A percentile compares a stretch with the other conserved stretches of the same genome.
Evolutionary conservation across 169 alveolate species (phyloP).

Genomic region (Eimeria praecox): DNA sequence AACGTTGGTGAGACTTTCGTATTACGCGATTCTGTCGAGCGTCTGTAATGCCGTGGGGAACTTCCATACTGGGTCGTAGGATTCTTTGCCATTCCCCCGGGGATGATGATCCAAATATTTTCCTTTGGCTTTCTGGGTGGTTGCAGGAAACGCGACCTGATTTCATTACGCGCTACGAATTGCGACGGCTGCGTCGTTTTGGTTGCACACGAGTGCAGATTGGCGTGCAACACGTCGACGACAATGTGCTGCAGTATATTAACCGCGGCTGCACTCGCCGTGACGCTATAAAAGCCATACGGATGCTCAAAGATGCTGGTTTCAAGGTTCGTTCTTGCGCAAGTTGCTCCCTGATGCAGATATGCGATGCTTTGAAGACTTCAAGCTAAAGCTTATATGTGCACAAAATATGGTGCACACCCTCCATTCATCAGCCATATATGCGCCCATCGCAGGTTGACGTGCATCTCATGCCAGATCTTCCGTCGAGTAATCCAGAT

Average conservation of each 20-base stretch:
- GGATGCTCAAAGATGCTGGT: slow-evolving; percentile 94
- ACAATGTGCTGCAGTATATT: slow-evolving; percentile 90
- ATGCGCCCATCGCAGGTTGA: slow-evolving; percentile 88
- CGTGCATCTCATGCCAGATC: slow-evolving; percentile 97
- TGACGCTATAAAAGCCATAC: slow-evolving; percentile 92
- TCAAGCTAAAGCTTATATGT: neutral
- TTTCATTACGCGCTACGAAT: slow-evolving; percentile 92
- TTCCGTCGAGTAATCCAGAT: slow-evolving; percentile 92
- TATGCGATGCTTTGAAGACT: neutral
- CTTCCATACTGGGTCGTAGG: neutral
- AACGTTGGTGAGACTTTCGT: slow-evolving; percentile 79
- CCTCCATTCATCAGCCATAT: neutral
- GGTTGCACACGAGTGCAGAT: slow-evolving; percentile 97
- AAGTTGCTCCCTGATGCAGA: neutral
- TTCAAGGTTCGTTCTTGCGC: slow-evolving; percentile 86
- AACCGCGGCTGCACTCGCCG: slow-evolving; percentile 91
- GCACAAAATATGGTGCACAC: neutral
- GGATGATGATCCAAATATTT: neutral
- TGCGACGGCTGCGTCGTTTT: slow-evolving; percentile 88
- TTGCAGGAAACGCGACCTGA: slow-evolving; percentile 96
- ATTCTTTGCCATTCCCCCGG: neutral
- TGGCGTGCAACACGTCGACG: slow-evolving; percentile 96
- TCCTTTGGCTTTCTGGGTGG: neutral
- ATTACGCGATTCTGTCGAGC: neutral
- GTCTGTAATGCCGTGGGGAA: neutral